phyloP scores from a whole-genome alignment of 768 basidiomycete species.

The Phallus indusiatus region DNA sequence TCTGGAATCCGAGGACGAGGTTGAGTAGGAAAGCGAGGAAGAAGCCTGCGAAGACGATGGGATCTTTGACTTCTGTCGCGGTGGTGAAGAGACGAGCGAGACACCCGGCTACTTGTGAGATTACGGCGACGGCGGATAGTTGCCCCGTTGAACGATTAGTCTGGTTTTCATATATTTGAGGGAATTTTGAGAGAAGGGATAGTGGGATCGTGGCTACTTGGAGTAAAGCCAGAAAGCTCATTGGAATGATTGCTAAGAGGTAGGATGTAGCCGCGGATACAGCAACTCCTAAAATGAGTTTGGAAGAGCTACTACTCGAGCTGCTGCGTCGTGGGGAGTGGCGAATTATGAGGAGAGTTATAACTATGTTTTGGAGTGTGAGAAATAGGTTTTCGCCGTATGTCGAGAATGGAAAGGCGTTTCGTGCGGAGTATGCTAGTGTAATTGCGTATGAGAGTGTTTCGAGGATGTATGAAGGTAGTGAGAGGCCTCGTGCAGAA shows the following conservation, averaged over 20 bases:
- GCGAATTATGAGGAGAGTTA: conserved; percentile 78
- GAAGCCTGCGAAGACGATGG: conserved; percentile 74
- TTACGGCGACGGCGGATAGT: conserved; percentile 86
- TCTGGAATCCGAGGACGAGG: conserved; percentile 69
- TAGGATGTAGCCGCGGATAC: conserved; percentile 29
- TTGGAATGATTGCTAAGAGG: conserved; percentile 29
- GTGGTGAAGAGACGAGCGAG: conserved; percentile 92
- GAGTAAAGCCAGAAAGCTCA: conserved; percentile 48
- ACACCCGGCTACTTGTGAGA: conserved; percentile 82
- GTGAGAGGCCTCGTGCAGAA: conserved; percentile 81
- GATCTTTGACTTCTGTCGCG: conserved; percentile 78
- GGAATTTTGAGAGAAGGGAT: conserved; percentile 85
- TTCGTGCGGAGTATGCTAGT: conserved; percentile 75
- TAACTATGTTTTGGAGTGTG: conserved; percentile 76
- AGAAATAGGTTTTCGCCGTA: conserved; percentile 98
- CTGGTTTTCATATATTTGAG: conserved; percentile 83
- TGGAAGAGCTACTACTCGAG: conserved; percentile 15
- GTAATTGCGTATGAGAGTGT: conserved; percentile 87
- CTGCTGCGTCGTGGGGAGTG: conserved; percentile 25
- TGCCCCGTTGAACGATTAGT: conserved; percentile 78
- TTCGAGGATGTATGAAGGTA: conserved; percentile 83
- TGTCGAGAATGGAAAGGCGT: conserved; percentile 88
- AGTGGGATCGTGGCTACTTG: conserved; percentile 86
- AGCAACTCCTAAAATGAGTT: conserved; percentile 22
- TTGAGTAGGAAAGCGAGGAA: conserved; percentile 77